phyloP scores from a whole-genome alignment of 2,329 filamentous ascomycete species.

The Curvularia sp. region DNA sequence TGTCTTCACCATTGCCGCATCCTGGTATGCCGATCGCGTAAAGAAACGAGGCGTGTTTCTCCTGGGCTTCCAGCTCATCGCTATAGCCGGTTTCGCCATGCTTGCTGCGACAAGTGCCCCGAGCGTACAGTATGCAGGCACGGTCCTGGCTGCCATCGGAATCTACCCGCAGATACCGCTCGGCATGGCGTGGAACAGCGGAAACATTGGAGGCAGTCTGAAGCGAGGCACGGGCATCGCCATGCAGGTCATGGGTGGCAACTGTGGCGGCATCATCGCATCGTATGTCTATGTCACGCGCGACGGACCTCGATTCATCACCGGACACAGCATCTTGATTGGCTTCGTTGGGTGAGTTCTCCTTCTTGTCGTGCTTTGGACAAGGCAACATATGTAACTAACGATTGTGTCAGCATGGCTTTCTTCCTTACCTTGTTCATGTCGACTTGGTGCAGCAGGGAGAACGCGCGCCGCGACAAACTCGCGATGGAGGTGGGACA shows the following conservation, averaged over 20 bases:
- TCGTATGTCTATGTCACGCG: constrained; percentile 58
- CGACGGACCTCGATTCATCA: constrained; percentile 55
- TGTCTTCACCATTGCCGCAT: constrained; percentile 44
- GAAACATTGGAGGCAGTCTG: constrained; percentile 63
- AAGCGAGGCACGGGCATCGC: constrained; percentile 65
- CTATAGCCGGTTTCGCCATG: constrained; percentile 60
- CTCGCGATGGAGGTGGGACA: constrained; percentile 50
- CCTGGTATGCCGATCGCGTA: constrained; percentile 40
- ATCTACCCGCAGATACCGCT: constrained; percentile 65
- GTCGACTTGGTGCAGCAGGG: constrained; percentile 64
- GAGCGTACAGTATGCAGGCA: constrained; percentile 45
- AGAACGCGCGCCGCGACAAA: constrained; percentile 64
- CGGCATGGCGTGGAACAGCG: constrained; percentile 65
- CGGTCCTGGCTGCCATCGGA: constrained; percentile 49
- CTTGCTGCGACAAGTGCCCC: constrained; percentile 38
- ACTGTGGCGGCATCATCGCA: constrained; percentile 76
- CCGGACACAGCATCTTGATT: constrained; percentile 58
- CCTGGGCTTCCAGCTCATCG: constrained; percentile 52
- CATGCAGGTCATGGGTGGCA: constrained; percentile 62
- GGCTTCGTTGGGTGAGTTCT: constrained; percentile 50
- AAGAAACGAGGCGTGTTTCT: constrained; percentile 44
- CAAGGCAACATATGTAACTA: not conserved
- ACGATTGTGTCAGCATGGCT: constrained; percentile 53
- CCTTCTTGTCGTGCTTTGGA: not conserved
- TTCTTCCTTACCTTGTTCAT: constrained; percentile 62